These are phyloP conservation scores for Petasospora rhodanensis DNA, from an alignment of 1,139 yeast genomes.

Conservation along the genomic window DNA sequence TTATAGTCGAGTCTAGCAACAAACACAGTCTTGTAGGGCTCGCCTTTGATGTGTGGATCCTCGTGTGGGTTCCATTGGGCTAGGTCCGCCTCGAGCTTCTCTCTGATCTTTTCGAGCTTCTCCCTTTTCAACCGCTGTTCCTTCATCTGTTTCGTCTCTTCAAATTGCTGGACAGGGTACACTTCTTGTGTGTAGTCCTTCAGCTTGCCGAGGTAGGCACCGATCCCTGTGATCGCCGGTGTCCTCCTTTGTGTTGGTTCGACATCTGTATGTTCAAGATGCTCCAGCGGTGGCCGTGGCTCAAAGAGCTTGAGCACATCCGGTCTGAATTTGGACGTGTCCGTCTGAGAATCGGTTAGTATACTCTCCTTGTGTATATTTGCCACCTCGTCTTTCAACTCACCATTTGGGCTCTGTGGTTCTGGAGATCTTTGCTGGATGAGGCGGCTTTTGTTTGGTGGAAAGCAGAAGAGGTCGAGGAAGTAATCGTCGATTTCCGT, in stretches of 20 bases:
- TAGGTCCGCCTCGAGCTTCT: slow-evolving; percentile 29
- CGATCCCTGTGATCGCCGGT: slow-evolving; percentile 47
- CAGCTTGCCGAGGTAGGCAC: slow-evolving; percentile 34
- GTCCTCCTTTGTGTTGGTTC: slow-evolving; percentile 45
- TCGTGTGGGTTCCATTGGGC: slow-evolving; percentile 49
- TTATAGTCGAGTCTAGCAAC: slow-evolving; percentile 66
- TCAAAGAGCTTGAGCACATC: slow-evolving; percentile 62
- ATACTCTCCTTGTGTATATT: too few species aligned
- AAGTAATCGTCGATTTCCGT: too few species aligned
- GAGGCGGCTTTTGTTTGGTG: too few species aligned
- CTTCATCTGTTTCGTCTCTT: slow-evolving; percentile 14
- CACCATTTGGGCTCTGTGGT: too few species aligned
- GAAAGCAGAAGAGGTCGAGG: too few species aligned
- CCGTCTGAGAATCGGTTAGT: too few species aligned
- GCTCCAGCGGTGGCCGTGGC: slow-evolving; percentile 65
- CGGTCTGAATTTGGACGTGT: slow-evolving; percentile 53
- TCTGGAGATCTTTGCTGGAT: too few species aligned
- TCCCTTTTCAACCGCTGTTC: slow-evolving; percentile 28
- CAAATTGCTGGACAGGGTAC: slow-evolving; percentile 1
- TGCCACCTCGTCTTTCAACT: too few species aligned
- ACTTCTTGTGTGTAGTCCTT: slow-evolving; percentile 28
- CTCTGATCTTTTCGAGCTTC: slow-evolving; percentile 21
- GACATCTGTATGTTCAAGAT: slow-evolving; percentile 49
- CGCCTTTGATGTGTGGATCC: slow-evolving; percentile 64
- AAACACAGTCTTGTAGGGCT: slow-evolving; percentile 77